Base-by-base conservation (phyloP, 768 basidiomycete genomes). In the Trametes maxima region DNA sequence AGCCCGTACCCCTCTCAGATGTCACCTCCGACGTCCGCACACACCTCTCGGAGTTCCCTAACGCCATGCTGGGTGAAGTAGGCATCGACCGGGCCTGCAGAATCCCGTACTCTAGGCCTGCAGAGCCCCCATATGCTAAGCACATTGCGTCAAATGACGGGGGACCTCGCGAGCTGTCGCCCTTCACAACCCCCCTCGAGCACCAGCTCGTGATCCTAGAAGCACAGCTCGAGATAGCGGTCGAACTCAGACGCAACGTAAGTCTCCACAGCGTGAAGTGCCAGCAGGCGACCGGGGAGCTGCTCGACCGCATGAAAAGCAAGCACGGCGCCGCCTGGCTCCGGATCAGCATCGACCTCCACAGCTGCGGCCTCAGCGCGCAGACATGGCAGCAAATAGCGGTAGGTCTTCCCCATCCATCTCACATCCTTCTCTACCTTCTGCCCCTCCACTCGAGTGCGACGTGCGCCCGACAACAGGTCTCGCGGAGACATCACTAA, bases 61-160 rank as follows among this genome's bases (percentile, higher is more conserved):
- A 76, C 42, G 88, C 92, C 12, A 90, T 97, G 85, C 77, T 99
- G 1, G 96, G 96, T 42, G 96, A 99, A 75, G 88, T 98, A 6
- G 96, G 96, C 2, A 74, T 99, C 39, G 96, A 99, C 74, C 85
- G 90, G 24, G 78, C 80, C 16, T 90, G 90, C 67, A 86, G 90
- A 28, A 79, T 96, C 22, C 88, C 93, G 0, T 80, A 81, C 63
- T 77, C 85, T 54, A 82, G 80, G 24, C 75, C 75, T 16, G 77
- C 80, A 14, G 58, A 57, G 1, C 67, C 65, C 8, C 66, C 67
- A 19, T 68, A 33, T 5, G 45, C 46, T 10, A 36, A 47, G 17
- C 24, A 52, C 49, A 19, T n/a, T n/a, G n/a, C 36, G 10, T 10
- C 51, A 53, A 53, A 33, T 17, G 45, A 43, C 17, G 60, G 64